Evolutionary conservation across 768 basidiomycete species (phyloP).

Genomic region (Infundibulicybe gibba): DNA sequence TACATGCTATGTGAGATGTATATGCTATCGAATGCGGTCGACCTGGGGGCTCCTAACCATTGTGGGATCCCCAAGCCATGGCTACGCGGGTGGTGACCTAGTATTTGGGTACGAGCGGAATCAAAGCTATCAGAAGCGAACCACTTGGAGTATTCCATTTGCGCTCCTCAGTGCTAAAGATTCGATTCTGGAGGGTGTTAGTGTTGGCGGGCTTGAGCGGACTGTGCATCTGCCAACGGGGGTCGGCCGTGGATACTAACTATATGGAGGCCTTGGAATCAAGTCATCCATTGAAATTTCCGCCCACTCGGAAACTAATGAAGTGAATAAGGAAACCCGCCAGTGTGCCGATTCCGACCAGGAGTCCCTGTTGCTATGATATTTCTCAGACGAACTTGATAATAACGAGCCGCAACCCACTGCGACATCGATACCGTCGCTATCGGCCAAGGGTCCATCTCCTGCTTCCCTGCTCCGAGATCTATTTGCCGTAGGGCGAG

Average conservation of each 20-base stretch:
- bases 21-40: slow-evolving; percentile 9
- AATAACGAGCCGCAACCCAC: slow-evolving; percentile 9
- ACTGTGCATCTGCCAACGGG: slow-evolving; percentile 21
- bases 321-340: background rate
- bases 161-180: slow-evolving; percentile 17
- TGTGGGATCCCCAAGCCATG: slow-evolving; percentile 22
- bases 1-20: slow-evolving; percentile 3
- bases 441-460: no score
- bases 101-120: background rate
- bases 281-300: slow-evolving; percentile 8
- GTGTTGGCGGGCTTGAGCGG: slow-evolving; percentile 22
- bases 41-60: slow-evolving; percentile 25
- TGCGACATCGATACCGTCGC: no score
- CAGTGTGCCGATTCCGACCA: slow-evolving; percentile 17
- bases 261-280: no score
- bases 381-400: background rate
- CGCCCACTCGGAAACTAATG: slow-evolving; percentile 13
- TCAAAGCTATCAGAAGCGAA: slow-evolving; percentile 1
- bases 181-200: slow-evolving; percentile 18
- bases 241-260: background rate
- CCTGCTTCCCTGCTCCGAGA: no score
- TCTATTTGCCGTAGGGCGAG: no score
- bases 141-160: slow-evolving; percentile 25
- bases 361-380: slow-evolving; percentile 20
- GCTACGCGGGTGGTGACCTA: slow-evolving; percentile 20